Evolutionary conservation across 768 basidiomycete genomes (phyloP), one percentile per base, ranked within the genome.

Genomic region (Daedaleopsis nitida): DNA sequence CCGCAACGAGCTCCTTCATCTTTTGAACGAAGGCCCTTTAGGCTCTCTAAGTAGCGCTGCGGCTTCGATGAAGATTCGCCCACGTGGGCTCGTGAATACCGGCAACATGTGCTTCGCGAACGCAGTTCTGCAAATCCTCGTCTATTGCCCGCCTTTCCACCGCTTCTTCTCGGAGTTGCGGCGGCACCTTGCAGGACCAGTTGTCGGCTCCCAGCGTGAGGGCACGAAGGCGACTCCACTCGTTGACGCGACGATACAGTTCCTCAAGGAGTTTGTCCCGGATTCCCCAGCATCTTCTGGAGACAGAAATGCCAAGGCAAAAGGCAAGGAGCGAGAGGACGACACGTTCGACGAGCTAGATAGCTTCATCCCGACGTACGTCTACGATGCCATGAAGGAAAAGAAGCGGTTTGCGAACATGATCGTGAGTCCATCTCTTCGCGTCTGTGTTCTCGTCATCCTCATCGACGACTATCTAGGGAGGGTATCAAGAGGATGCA

Each of bases 41-140:
- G 63, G 64, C 4, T 60, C 65, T 6, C 37, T 58, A 14, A 56
- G 55, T 1, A 57, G 49, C 37, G 35, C 35, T 12, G 63, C 63
- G 6, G 58, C 59, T 24, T 57, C 68, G 19, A 64, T 65, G 11
- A 61, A 66, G 55, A 83, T 92, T 37, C 78, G 80, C 8, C 86
- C 92, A 0, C 81, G 96, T 14, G 96, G 96, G 5, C 76, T 99
- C 52, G 81, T 98, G 66, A 99, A 99, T 74, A 89, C 86, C 2
- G 96, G 96, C 0, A 99, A 99, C 75, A 88, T 98, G 87, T 99
- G 96, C 73, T 99, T 98, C 70, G 95, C 95, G 32, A 99, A 98
- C 69, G 87, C 94, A 0, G 91, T 98, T 23, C 78, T 99, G 34
- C 96, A 98, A 76, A 85, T 91, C 1, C 80, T 99, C 32, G 83